Base-by-base conservation (phyloP, 2,329 filamentous ascomycete species). In the Zalaria obscura region DNA sequence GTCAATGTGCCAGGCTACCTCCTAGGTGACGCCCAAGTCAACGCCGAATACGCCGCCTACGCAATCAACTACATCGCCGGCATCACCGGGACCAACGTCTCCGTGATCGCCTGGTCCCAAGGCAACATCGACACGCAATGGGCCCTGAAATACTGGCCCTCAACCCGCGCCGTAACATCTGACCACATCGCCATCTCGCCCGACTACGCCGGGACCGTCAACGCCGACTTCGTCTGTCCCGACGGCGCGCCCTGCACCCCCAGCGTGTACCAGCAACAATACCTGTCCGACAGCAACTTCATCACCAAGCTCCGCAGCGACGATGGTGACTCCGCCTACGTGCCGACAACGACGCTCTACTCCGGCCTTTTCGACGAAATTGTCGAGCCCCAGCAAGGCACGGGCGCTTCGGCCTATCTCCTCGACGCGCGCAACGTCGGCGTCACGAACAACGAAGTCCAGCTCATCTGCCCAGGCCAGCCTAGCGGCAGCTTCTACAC, bases 111-210 rank as follows among this genome's bases (percentile, higher is more conserved):
- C 9, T 76, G 68, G 69, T 74, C 69, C 0, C 72, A 77, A 54
- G 73, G 73, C 10, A 67, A 66, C 38, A 55, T 76, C 2, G 58
- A 70, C 44, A 59, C 66, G 0, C 73, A 77, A 51, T 76, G 73
- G 74, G 70, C 67, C 0, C 58, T 73, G 47, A 75, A 74, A 47
- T 75, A 73, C 58, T 76, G 68, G 68, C 70, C 70, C 0, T 70
- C 65, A 1, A 70, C 67, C 1, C 63, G 65, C 3, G 47, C 46
- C 2, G 55, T 58, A 1, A 62, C 69, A 2, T 60, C 59, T n/a
- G 66, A 76, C 51, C 66, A 72, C 51, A 60, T 77, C 34, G 62
- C 67, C 36, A 60, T 75, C 37, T 68, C 65, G 6, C 62, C 71
- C 1, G 72, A 75, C 48, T 76, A 72, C 50, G 63, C 66, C 41